Evolutionary conservation across 2,329 filamentous ascomycete genomes (phyloP).

Genomic region (Colletotrichum chrysophilum): DNA sequence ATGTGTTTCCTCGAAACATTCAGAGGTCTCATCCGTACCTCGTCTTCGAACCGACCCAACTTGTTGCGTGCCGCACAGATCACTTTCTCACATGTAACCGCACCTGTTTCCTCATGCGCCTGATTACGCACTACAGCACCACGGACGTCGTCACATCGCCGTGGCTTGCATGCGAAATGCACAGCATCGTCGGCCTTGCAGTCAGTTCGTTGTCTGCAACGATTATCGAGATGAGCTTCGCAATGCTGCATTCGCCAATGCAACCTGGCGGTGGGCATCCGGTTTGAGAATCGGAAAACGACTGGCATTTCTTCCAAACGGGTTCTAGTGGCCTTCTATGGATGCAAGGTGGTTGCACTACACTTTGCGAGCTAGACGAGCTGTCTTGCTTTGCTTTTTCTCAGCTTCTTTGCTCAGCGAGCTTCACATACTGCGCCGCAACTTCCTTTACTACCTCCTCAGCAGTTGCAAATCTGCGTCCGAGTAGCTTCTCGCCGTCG

Average conservation of each 20-base stretch:
- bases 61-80: conserved; percentile 4
- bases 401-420: conserved; percentile 9
- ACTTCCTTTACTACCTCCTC: conserved; percentile 37
- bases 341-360: not conserved
- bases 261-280: not conserved
- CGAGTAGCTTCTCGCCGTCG: conserved; percentile 35
- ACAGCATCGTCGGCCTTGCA: not conserved
- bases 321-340: not conserved
- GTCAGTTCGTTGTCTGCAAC: not conserved
- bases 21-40: not conserved
- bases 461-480: conserved; percentile 33
- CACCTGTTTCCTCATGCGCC: not conserved
- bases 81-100: conserved; percentile 11
- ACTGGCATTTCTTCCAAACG: not conserved
- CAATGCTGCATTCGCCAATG: not conserved
- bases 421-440: conserved; percentile 35
- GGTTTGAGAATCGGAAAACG: not conserved
- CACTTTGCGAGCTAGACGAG: not conserved
- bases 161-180: not conserved
- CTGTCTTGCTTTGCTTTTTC: not conserved
- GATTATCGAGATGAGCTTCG: not conserved
- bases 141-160: not conserved
- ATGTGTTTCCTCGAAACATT: conserved; percentile 11
- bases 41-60: not conserved
- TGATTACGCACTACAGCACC: not conserved